Conservation (phyloP, 192 early-diverging fungal genomes). For the Phlyctochytrium arcticum region DNA sequence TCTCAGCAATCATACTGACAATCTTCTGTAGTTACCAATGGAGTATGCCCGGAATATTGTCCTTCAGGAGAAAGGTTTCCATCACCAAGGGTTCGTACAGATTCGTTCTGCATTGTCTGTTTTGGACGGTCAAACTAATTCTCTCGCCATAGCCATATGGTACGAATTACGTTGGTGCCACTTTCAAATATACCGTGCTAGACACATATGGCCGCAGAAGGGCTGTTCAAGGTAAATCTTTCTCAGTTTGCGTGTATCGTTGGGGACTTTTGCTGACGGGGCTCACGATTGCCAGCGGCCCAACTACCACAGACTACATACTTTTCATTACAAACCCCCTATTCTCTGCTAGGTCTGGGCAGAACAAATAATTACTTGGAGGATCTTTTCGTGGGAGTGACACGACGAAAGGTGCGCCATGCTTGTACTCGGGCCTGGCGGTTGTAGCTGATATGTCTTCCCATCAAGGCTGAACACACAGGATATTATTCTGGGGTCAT, state of each 20-base stretch:
- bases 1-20: not conserved
- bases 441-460: not conserved
- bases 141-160: slow-evolving; percentile 60
- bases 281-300: slow-evolving; percentile 40
- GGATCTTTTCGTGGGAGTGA: slow-evolving; percentile 80
- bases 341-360: slow-evolving; percentile 81
- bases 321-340: slow-evolving; percentile 71
- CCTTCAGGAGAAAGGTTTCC: slow-evolving; percentile 37
- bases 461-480: slow-evolving; percentile 36
- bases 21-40: slow-evolving; percentile 50
- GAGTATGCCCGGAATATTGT: slow-evolving; percentile 57
- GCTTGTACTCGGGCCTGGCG: not conserved
- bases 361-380: slow-evolving; percentile 96
- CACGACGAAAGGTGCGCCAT: slow-evolving; percentile 51
- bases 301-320: slow-evolving; percentile 81
- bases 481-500: slow-evolving; percentile 79
- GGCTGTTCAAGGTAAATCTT: slow-evolving; percentile 60
- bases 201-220: slow-evolving; percentile 74
- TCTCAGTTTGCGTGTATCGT: not conserved
- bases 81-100: slow-evolving; percentile 30
- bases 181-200: slow-evolving; percentile 83
- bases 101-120: not conserved
- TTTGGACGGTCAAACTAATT: not conserved
- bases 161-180: slow-evolving; percentile 76
- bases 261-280: not conserved